phyloP scores from a whole-genome alignment of 2,329 filamentous ascomycete species.

The Calonectria crousiana region DNA sequence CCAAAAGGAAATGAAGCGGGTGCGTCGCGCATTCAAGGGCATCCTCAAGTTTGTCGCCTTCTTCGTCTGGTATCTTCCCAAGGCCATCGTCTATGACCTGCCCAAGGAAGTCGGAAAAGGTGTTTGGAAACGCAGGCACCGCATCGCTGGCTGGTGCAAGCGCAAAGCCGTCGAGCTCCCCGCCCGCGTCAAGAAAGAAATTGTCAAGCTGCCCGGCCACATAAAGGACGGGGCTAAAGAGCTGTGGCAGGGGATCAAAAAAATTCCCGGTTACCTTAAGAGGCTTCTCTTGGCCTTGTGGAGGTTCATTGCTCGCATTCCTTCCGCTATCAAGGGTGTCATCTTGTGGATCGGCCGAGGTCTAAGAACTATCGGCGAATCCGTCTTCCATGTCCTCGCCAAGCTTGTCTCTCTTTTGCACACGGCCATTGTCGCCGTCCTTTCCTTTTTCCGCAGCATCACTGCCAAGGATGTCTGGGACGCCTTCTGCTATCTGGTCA shows the following conservation, averaged over 20 bases:
- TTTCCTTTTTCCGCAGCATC: slow-evolving; percentile 50
- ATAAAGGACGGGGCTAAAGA: slow-evolving; percentile 23
- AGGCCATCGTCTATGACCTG: slow-evolving; percentile 43
- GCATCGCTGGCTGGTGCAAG: slow-evolving; percentile 48
- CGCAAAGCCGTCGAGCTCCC: slow-evolving; percentile 45
- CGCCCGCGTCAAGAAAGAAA: slow-evolving; percentile 33
- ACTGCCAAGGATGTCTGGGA: slow-evolving; percentile 56
- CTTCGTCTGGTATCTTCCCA: slow-evolving; percentile 48
- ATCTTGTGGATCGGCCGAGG: slow-evolving; percentile 47
- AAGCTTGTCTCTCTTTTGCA: slow-evolving; percentile 50
- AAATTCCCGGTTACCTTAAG: slow-evolving; percentile 29
- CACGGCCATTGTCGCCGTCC: slow-evolving; percentile 49
- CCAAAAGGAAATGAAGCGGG: slow-evolving; percentile 42
- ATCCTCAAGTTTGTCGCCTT: slow-evolving; percentile 42
- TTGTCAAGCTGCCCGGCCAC: slow-evolving; percentile 31
- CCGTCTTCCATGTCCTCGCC: slow-evolving; percentile 41
- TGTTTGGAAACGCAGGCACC: slow-evolving; percentile 42
- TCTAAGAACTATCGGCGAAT: slow-evolving; percentile 41
- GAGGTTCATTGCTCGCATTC: slow-evolving; percentile 38
- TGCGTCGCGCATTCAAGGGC: slow-evolving; percentile 36
- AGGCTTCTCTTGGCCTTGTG: slow-evolving; percentile 23
- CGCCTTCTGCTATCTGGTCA: slow-evolving; percentile 50
- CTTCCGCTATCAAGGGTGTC: slow-evolving; percentile 41
- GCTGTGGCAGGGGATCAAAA: slow-evolving; percentile 37
- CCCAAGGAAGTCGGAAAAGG: slow-evolving; percentile 35